Conservation (phyloP, 179 eudicot species). For the Beta macrorhiza region DNA sequence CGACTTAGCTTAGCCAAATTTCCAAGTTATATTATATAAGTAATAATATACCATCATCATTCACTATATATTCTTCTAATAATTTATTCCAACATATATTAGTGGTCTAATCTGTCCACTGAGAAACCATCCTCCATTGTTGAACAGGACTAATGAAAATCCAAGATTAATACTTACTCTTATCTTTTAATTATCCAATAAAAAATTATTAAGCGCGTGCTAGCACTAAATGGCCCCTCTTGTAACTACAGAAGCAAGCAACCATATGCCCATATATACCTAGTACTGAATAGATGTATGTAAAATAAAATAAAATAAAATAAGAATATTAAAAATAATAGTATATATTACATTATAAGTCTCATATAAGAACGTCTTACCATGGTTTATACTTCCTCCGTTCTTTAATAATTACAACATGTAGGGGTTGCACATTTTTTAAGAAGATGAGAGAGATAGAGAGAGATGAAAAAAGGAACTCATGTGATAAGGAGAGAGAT, state of each 20-base stretch:
- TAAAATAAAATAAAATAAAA: too few relatives aligned
- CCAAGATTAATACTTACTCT: neutral
- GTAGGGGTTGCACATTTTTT: too few relatives aligned
- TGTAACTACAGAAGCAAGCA: neutral
- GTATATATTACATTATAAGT: too few relatives aligned
- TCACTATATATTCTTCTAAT: conserved; percentile 8
- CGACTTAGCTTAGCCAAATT: conserved; percentile 1
- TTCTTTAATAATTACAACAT: too few relatives aligned
- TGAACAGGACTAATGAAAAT: conserved; percentile 12
- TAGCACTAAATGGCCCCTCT: conserved; percentile 12
- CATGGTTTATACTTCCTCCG: too few relatives aligned
- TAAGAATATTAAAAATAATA: too few relatives aligned
- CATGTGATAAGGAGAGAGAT: too few relatives aligned
- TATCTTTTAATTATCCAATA: too few relatives aligned
- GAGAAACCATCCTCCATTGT: neutral
- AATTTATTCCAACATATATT: conserved; percentile 6
- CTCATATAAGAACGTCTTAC: too few relatives aligned
- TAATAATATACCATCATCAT: neutral
- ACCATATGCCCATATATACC: neutral
- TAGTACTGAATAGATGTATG: too few relatives aligned
- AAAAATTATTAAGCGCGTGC: conserved; percentile 27
- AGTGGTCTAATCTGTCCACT: conserved; percentile 37
- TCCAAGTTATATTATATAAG: conserved; percentile 4
- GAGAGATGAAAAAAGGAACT: too few relatives aligned
- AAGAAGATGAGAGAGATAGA: too few relatives aligned